Percentiles rank a stretch among this genome's conserved stretches.
Evolutionary conservation across 352 stramenopile species (phyloP).

Genomic region (Phytopythium aichiense): DNA sequence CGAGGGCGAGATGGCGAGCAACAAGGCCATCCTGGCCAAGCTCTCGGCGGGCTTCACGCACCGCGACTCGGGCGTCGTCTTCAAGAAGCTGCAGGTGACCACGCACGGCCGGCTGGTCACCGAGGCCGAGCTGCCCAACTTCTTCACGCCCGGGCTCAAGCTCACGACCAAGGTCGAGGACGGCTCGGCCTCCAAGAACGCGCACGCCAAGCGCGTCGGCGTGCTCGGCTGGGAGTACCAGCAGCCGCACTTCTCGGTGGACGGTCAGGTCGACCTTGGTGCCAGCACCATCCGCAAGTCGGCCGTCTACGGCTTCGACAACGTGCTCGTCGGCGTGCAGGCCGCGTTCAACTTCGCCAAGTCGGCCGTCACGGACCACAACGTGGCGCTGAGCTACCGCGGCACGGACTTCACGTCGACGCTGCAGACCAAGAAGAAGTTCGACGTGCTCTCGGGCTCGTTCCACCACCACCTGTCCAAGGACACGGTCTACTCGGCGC

Average conservation of each 20-base stretch:
- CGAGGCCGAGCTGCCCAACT: constrained; percentile 77
- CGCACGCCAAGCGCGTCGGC: constrained; percentile 64
- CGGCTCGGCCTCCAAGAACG: constrained; percentile 74
- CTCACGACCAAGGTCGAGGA: constrained; percentile 83
- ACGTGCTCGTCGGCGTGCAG: constrained; percentile 69
- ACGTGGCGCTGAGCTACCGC: constrained; percentile 75
- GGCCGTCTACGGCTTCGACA: constrained; percentile 74
- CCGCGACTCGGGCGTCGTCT: constrained; percentile 48
- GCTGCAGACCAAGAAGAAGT: constrained; percentile 86
- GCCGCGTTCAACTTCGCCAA: constrained; percentile 79
- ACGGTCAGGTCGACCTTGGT: constrained; percentile 54
- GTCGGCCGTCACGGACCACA: constrained; percentile 80
- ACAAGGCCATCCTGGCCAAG: constrained; percentile 87
- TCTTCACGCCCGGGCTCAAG: constrained; percentile 78
- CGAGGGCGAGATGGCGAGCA: constrained; percentile 79
- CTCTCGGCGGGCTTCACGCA: constrained; percentile 73
- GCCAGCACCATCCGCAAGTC: constrained; percentile 54
- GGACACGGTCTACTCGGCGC: constrained; percentile 81
- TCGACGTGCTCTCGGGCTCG: constrained; percentile 73
- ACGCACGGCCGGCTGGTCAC: constrained; percentile 73
- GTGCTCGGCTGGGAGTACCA: constrained; percentile 79
- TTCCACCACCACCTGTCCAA: constrained; percentile 82
- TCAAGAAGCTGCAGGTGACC: constrained; percentile 88
- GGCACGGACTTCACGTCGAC: constrained; percentile 73
- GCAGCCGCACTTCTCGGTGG: constrained; percentile 56